phyloP scores from a whole-genome alignment of 805 yeast species.

The Osmozyma mogii region DNA sequence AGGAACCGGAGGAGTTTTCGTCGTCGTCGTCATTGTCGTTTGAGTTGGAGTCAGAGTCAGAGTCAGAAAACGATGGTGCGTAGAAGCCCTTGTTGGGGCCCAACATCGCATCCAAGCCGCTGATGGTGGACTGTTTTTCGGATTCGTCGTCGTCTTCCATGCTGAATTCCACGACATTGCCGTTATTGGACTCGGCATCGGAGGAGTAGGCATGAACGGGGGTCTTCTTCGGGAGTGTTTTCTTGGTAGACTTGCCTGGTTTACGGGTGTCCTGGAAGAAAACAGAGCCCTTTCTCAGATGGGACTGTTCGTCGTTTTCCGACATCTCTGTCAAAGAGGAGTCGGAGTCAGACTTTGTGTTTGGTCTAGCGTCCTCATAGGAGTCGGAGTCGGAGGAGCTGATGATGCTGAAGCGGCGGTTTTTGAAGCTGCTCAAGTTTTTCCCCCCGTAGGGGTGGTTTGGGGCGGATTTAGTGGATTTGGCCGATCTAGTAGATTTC shows the following conservation, averaged over 20 bases:
- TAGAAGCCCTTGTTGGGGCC: slow-evolving; percentile 13
- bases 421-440: slow-evolving; percentile 19
- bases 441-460: slow-evolving; percentile 23
- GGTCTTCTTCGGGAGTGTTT: slow-evolving; percentile 18
- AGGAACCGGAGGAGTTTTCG: slow-evolving; percentile 21
- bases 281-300: slow-evolving; percentile 7
- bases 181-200: slow-evolving; percentile 16
- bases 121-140: slow-evolving; percentile 2
- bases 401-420: slow-evolving; percentile 28
- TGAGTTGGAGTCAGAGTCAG: not conserved
- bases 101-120: slow-evolving; percentile 8
- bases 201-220: slow-evolving; percentile 2
- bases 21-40: slow-evolving; percentile 17
- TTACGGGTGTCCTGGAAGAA: slow-evolving; percentile 3
- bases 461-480: slow-evolving; percentile 9
- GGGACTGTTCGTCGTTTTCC: slow-evolving; percentile 10
- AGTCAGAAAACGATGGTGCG: not conserved
- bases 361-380: slow-evolving; percentile 1
- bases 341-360: slow-evolving; percentile 23
- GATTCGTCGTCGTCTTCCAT: slow-evolving; percentile 2
- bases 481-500: too few relatives aligned
- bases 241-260: slow-evolving; percentile 10
- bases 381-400: slow-evolving; percentile 21
- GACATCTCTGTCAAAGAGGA: slow-evolving; percentile 34
- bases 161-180: slow-evolving; percentile 11